Conservation (phyloP, 2,329 filamentous ascomycete species). For the Orbilia ellipsospora region DNA sequence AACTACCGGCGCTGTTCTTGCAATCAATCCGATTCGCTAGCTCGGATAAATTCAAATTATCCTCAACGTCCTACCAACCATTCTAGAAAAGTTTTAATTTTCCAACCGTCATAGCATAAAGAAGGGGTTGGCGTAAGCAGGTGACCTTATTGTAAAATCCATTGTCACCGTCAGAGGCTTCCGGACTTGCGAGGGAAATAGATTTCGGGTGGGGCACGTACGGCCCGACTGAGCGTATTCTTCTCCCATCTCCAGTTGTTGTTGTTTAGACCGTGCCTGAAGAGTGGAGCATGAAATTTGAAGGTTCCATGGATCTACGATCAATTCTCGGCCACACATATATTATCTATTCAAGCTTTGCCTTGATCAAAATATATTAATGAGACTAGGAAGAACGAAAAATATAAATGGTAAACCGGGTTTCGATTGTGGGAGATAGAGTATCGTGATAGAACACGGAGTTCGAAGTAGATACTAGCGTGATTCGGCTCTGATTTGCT, state of each 20-base stretch:
- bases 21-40: conserved; percentile 55
- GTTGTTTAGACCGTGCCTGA: conserved; percentile 1
- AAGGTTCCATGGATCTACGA: conserved; percentile 36
- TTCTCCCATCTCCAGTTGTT: too few species aligned
- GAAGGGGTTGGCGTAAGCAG: conserved; percentile 40
- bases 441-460: neutral
- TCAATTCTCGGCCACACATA: conserved; percentile 6
- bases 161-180: conserved; percentile 14
- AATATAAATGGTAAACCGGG: conserved; percentile 30
- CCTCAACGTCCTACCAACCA: conserved; percentile 23
- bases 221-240: conserved; percentile 46
- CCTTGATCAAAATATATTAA: conserved; percentile 47
- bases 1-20: conserved; percentile 42
- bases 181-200: conserved; percentile 13
- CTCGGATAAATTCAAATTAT: conserved; percentile 54
- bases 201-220: conserved; percentile 31
- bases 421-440: conserved; percentile 39
- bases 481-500: conserved; percentile 33
- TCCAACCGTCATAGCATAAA: neutral
- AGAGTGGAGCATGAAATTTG: conserved; percentile 2
- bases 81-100: conserved; percentile 44
- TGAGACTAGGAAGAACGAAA: neutral
- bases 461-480: conserved; percentile 16
- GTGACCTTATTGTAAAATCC: conserved; percentile 26
- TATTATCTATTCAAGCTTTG: conserved; percentile 44